A percentile compares a stretch with the other conserved stretches of the same genome.
phyloP scores from a whole-genome alignment of 371 early-diverging fungal genomes.

The Mucor racemosus region DNA sequence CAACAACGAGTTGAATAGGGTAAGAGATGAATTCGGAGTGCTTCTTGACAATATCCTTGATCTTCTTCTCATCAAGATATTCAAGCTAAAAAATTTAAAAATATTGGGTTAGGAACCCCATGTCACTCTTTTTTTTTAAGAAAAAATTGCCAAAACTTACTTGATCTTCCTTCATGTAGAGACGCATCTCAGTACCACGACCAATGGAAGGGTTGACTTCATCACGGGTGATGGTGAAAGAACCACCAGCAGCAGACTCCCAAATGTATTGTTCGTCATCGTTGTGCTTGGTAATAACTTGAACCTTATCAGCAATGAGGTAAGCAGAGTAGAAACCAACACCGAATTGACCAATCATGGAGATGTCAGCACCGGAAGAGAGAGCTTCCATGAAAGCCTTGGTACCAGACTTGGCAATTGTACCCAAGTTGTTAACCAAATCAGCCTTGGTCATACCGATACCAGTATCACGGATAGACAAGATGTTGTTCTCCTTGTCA shows the following conservation, averaged over 20 bases:
- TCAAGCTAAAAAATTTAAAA: constrained; percentile 38
- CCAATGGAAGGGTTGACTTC: constrained; percentile 66
- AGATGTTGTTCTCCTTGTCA: constrained; percentile 61
- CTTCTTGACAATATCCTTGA: constrained; percentile 75
- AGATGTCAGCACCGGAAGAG: constrained; percentile 56
- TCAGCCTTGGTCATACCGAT: constrained; percentile 91
- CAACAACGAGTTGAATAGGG: constrained; percentile 55
- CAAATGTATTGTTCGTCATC: constrained; percentile 79
- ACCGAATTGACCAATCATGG: constrained; percentile 94
- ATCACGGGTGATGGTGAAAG: constrained; percentile 79
- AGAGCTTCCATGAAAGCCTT: constrained; percentile 59
- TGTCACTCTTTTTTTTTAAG: background rate
- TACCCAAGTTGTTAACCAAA: constrained; percentile 83
- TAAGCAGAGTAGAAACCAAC: constrained; percentile 91
- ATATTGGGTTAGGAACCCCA: background rate
- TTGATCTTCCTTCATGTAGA: constrained; percentile 83
- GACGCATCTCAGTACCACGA: constrained; percentile 80
- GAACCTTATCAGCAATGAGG: constrained; percentile 85
- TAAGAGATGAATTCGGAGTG: constrained; percentile 85
- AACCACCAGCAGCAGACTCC: constrained; percentile 68
- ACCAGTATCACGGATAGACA: constrained; percentile 85
- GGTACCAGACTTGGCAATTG: constrained; percentile 83
- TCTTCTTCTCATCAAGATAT: constrained; percentile 60
- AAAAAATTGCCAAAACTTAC: constrained; percentile 35
- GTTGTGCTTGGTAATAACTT: constrained; percentile 83